phyloP scores from a whole-genome alignment of 164 flowering plant genomes.

The Tetracentron sinense region DNA sequence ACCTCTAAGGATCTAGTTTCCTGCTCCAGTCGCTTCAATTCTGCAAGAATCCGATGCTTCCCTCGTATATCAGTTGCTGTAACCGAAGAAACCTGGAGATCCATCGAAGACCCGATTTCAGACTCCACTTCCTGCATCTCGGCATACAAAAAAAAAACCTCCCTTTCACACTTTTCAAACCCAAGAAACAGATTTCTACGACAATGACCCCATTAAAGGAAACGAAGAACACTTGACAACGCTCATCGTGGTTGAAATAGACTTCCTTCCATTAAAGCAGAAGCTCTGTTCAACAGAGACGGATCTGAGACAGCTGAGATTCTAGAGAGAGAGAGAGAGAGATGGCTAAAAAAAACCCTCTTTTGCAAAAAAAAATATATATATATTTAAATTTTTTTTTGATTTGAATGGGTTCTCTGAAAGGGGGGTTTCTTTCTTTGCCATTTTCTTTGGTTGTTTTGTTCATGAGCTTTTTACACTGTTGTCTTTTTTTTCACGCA shows the following conservation, averaged over 20 bases:
- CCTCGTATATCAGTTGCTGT: conserved; percentile 54
- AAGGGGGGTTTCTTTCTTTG: too few relatives aligned
- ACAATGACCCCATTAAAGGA: neutral
- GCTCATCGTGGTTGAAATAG: neutral
- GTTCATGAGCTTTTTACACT: too few relatives aligned
- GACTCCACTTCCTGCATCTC: conserved; percentile 10
- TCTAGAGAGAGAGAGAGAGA: neutral
- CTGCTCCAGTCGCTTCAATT: conserved; percentile 79
- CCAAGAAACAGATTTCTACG: neutral
- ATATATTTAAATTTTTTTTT: too few relatives aligned
- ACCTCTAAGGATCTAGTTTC: conserved; percentile 78
- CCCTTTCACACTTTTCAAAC: neutral
- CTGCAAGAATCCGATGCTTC: conserved; percentile 80
- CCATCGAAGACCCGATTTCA: neutral
- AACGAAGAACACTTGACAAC: neutral
- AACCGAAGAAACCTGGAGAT: conserved; percentile 11
- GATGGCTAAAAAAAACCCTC: too few relatives aligned
- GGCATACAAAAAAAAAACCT: conserved; percentile 2
- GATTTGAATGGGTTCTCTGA: too few relatives aligned
- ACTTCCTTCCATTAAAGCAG: neutral
- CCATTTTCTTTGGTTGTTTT: too few relatives aligned
- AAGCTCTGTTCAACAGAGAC: neutral
- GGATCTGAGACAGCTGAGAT: neutral
- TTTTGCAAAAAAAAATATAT: too few relatives aligned
- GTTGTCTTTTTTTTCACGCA: too few relatives aligned